These are phyloP conservation scores for Termitomyces sp. DNA, from an alignment of 768 basidiomycete species.

Conservation along the genomic window DNA sequence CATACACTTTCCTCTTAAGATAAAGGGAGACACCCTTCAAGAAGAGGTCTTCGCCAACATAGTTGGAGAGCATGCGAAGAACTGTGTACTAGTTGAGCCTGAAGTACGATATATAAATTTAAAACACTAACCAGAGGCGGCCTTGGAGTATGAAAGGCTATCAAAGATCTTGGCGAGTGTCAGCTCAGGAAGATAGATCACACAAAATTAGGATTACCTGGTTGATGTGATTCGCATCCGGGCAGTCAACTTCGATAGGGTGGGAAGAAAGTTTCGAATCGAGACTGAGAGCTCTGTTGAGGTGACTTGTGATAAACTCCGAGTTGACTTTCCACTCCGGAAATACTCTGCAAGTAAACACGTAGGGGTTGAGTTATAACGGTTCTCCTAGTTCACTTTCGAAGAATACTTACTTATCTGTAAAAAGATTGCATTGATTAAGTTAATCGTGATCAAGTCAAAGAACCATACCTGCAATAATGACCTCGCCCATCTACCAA, in stretches of 20 bases:
- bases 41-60: conserved; percentile 88
- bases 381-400: not conserved
- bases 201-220: conserved; percentile 37
- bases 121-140: conserved; percentile 58
- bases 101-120: not conserved
- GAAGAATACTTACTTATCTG: conserved; percentile 47
- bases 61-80: conserved; percentile 89
- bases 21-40: conserved; percentile 87
- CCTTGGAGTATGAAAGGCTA: conserved; percentile 81
- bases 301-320: conserved; percentile 75
- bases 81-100: conserved; percentile 38
- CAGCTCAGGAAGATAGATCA: not conserved
- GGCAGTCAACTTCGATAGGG: conserved; percentile 89
- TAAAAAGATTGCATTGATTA: conserved; percentile 1
- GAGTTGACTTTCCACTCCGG: conserved; percentile 87
- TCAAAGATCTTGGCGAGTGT: conserved; percentile 71
- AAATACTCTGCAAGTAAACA: conserved; percentile 45
- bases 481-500: conserved; percentile 80
- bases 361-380: not conserved
- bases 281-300: conserved; percentile 72
- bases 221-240: conserved; percentile 81
- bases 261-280: conserved; percentile 89
- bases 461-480: conserved; percentile 57
- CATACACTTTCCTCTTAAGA: conserved; percentile 84
- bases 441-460: not conserved